phyloP scores from a whole-genome alignment of 2,329 filamentous ascomycete species.

The Claviceps pazoutovae region DNA sequence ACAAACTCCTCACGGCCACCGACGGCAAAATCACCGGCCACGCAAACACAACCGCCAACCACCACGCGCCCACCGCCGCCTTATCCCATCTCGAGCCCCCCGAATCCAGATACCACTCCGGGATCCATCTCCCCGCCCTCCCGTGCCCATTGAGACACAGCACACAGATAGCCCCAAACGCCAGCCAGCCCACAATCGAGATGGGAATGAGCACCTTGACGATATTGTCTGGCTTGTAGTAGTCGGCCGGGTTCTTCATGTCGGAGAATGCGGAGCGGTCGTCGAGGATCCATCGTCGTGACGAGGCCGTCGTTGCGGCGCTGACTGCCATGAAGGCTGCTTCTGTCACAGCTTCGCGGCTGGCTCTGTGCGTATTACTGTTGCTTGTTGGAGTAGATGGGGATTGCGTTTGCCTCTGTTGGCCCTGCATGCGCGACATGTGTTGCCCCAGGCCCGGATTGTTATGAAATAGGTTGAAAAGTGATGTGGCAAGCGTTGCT shows the following conservation, averaged over 20 bases:
- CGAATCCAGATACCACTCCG: constrained; percentile 20
- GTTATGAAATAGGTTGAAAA: background rate
- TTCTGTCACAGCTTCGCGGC: background rate
- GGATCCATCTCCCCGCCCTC: constrained; percentile 17
- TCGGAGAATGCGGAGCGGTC: background rate
- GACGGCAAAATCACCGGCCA: constrained; percentile 51
- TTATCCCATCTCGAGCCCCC: constrained; percentile 10
- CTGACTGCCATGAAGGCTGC: background rate
- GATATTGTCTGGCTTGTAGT: constrained; percentile 1
- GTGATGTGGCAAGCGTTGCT: background rate
- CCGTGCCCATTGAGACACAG: constrained; percentile 18
- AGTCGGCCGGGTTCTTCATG: background rate
- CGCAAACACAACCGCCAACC: constrained; percentile 15
- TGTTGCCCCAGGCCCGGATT: background rate
- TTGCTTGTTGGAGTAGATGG: background rate
- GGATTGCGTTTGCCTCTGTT: background rate
- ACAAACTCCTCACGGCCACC: constrained; percentile 62
- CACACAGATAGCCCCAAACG: constrained; percentile 19
- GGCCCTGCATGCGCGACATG: background rate
- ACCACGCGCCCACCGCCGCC: constrained; percentile 15
- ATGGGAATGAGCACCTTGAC: constrained; percentile 11
- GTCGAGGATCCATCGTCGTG: background rate
- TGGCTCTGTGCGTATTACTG: background rate
- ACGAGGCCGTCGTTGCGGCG: background rate
- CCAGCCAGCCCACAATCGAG: constrained; percentile 15